These are phyloP conservation scores for Cercophora scortea DNA, from an alignment of 495 filamentous ascomycete genomes.

Conservation along the genomic window DNA sequence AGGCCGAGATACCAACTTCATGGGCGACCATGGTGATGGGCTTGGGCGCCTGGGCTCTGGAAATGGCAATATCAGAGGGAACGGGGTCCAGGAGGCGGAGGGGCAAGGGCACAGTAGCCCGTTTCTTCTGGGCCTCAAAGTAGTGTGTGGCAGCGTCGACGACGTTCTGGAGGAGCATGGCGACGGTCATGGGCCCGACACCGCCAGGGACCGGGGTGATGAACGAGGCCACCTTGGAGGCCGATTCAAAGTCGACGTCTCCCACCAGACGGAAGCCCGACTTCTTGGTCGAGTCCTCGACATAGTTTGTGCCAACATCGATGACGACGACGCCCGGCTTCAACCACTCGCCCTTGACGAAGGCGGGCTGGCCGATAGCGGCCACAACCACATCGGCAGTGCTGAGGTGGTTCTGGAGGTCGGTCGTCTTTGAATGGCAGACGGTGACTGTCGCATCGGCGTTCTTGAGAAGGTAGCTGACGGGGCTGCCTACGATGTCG, in stretches of 20 bases:
- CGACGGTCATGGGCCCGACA: conserved; percentile 97
- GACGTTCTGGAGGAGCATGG: conserved; percentile 93
- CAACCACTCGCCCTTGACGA: conserved; percentile 90
- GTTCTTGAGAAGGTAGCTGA: conserved; percentile 90
- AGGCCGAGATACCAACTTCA: conserved; percentile 76
- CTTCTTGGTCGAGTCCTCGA: conserved; percentile 88
- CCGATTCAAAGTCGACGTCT: conserved; percentile 88
- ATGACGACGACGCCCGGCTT: conserved; percentile 92
- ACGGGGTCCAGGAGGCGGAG: conserved; percentile 68
- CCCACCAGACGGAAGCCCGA: conserved; percentile 90
- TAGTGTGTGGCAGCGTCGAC: conserved; percentile 72
- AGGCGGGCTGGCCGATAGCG: conserved; percentile 80
- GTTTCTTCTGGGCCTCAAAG: conserved; percentile 71
- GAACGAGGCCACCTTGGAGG: conserved; percentile 77
- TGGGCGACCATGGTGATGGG: conserved; percentile 73
- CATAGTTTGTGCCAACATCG: conserved; percentile 95
- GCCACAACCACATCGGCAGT: conserved; percentile 83
- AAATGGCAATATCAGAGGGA: conserved; percentile 90
- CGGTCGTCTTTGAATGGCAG: conserved; percentile 81
- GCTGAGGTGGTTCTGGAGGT: conserved; percentile 66
- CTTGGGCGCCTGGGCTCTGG: conserved; percentile 82
- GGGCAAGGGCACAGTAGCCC: conserved; percentile 69
- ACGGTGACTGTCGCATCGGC: conserved; percentile 94
- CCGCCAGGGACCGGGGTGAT: conserved; percentile 97
- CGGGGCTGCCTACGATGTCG: conserved; percentile 94